Evolutionary conservation across 352 stramenopile genomes (phyloP).

Genomic region (Phytophthora tentaculata): DNA sequence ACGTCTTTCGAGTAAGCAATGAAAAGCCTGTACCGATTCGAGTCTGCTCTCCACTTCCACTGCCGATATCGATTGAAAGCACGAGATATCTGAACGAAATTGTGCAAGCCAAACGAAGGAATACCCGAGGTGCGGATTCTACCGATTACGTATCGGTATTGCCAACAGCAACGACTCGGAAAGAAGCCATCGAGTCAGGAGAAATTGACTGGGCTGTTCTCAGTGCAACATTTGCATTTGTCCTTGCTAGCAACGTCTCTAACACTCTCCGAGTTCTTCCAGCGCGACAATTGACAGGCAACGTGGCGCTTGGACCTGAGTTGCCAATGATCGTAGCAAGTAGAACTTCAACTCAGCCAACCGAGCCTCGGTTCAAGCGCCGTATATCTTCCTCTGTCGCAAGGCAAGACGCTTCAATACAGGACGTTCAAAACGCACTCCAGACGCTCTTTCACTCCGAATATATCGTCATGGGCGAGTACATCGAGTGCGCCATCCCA

Average conservation of each 20-base stretch:
- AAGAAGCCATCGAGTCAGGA: background rate
- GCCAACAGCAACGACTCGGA: background rate
- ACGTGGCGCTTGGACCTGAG: background rate
- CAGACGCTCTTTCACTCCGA: conserved; percentile 45
- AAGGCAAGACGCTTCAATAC: background rate
- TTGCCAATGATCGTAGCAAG: background rate
- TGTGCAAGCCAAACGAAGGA: background rate
- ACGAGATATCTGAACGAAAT: background rate
- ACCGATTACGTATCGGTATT: background rate
- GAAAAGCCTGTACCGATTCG: background rate
- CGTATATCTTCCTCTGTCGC: background rate
- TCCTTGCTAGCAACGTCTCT: background rate
- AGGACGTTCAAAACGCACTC: conserved; percentile 18
- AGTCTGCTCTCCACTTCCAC: background rate
- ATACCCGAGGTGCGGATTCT: background rate
- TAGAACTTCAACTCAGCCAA: background rate
- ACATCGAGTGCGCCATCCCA: conserved; percentile 42
- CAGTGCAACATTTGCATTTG: background rate
- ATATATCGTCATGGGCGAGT: conserved; percentile 46
- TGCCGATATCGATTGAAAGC: background rate
- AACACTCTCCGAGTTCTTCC: background rate
- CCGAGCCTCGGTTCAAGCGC: background rate
- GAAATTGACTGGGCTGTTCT: background rate
- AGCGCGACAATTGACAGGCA: background rate
- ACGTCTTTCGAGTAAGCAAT: background rate